Evolutionary conservation across 164 flowering plant genomes (phyloP), one percentile per base, ranked within the genome.

Genomic region (Nymphaea colorata): DNA sequence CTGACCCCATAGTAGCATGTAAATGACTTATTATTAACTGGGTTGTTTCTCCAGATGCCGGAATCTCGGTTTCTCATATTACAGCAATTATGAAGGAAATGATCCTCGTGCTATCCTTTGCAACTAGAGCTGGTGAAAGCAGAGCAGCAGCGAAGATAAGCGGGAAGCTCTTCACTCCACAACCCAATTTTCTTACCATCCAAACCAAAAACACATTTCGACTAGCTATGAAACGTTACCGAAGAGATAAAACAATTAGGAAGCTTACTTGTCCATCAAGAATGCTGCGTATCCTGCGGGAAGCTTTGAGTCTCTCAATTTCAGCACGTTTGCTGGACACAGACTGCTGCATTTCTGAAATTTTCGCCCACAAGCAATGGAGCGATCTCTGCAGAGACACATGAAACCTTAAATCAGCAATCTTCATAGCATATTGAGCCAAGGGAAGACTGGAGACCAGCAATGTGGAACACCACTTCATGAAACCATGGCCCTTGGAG

Each of bases 261-360:
- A 64, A 41, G n/a, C 83, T 80, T 79, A 92, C 94, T 61, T 92
- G 94, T 68, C 82, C 69, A 67, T 85, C 87, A 57, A 87, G 76
- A 70, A 90, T 74, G 36, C 77, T 66, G 15, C 75, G 76, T 47
- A 87, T 41, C 43, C 71, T 74, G 51, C 69, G 66, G 12, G 67
- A 66, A 77, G 79, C 79, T 70, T 68, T 77, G 81, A 88, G 61
- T 17, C 68, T 25, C 41, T 51, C 82, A 70, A 87, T 84, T 73
- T 88, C 87, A 45, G 68, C 47, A 18, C 82, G 85, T 70, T 84
- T 92, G 63, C 64, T 66, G 62, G 64, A 61, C 74, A 92, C 94
- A 44, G 81, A 78, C 63, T 82, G 84, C 41, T 72, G 79, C 44
- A 87, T 41, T 10, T 84, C 87, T 43, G 88, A 79, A 70, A 88